These are phyloP conservation scores for Penicillium brasilianum DNA, from an alignment of 2,329 filamentous ascomycete genomes.

Conservation along the genomic window DNA sequence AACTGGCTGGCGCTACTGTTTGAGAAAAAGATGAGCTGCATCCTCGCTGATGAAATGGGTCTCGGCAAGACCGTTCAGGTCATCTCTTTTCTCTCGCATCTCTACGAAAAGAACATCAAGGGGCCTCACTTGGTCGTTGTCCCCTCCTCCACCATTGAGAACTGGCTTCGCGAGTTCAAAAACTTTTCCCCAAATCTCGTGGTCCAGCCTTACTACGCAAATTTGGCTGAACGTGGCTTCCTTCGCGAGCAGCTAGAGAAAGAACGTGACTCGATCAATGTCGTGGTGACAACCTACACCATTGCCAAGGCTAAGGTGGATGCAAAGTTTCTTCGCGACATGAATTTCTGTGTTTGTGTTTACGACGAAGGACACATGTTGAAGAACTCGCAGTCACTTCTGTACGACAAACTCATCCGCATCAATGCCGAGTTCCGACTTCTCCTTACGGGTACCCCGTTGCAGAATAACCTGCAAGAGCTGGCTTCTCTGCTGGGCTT, in stretches of 20 bases:
- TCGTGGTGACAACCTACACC: conserved; percentile 74
- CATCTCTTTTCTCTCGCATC: conserved; percentile 84
- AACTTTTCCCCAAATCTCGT: conserved; percentile 79
- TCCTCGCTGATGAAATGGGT: conserved; percentile 95
- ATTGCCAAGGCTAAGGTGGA: conserved; percentile 67
- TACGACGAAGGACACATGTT: conserved; percentile 95
- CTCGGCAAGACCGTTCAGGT: conserved; percentile 96
- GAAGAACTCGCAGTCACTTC: conserved; percentile 82
- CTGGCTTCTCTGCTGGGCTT: conserved; percentile 91
- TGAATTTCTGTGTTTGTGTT: conserved; percentile 67
- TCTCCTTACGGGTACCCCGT: conserved; percentile 84
- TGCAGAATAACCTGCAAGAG: conserved; percentile 96
- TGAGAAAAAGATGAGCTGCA: conserved; percentile 78
- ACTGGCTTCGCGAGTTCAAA: conserved; percentile 90
- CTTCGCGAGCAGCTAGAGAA: conserved; percentile 71
- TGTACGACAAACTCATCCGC: conserved; percentile 77
- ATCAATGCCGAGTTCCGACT: conserved; percentile 84
- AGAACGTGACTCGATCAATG: conserved; percentile 68
- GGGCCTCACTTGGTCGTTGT: conserved; percentile 87
- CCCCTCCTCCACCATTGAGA: conserved; percentile 90
- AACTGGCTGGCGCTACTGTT: conserved; percentile 93
- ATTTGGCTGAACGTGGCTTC: conserved; percentile 67
- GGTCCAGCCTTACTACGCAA: conserved; percentile 75
- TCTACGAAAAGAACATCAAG: conserved; percentile 70
- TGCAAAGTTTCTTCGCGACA: conserved; percentile 64